Evolutionary conservation across 805 yeast genomes (phyloP), one percentile per base, ranked within the genome.

Genomic region (Candida chilensis): DNA sequence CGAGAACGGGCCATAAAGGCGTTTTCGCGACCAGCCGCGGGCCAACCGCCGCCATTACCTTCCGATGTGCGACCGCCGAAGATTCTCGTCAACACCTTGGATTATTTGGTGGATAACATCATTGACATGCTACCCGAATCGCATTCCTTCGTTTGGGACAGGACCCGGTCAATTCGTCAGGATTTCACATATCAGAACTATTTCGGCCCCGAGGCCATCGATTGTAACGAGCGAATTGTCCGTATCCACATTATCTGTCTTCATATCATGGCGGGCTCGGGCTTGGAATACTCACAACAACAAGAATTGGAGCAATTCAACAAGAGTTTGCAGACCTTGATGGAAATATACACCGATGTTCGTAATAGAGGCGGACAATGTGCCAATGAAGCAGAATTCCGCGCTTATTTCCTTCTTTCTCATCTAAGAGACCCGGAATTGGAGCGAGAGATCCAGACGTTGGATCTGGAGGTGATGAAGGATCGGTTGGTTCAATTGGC

Each of bases 41-140:
- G 97, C 5, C 96, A 92, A 42, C 95, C 96, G 1, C 97, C 96
- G 2, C 94, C 97, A 3, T 60, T 92, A 34, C 99, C 98, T 0
- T 86, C 96, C 1, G 98, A 92, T 50, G 99, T 92, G 3, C 67
- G 99, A 37, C 95, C 98, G 1, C 98, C 99, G 0, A 70, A 67
- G 32, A 62, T 88, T 1, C 55, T 92, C 25, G 67, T 66, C 9
- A 45, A 62, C 20, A 78, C 96, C 0, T 55, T 92, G 36, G 66
- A 81, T 35, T 85, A 84, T 48, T 64, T 92, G 20, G 70, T 85
- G 5, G 74, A 74, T 13, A 67, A 73, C 24, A 52, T 81, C 2
- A 51, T 90, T 10, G 71, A 71, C 0, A 63, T 72, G 22, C 57
- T 90, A 16, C 96, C 97, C 0, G 84, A 79, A 8, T 67, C 88